Base-by-base conservation (phyloP, 148 eudicot species). In the Amaranthus hypochondriacus region DNA sequence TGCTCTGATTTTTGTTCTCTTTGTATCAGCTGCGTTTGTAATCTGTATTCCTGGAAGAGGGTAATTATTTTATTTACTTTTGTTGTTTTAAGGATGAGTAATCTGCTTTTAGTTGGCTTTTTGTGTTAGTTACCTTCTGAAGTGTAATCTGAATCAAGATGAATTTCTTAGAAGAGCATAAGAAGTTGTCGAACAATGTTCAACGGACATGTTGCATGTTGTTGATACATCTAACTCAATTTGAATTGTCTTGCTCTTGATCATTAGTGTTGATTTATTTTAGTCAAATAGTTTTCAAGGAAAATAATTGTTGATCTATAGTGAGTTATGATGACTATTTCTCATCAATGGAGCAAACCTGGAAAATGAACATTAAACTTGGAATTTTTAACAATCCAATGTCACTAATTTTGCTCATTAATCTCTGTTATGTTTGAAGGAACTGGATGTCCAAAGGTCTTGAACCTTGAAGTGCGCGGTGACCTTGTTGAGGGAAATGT, bases 371-470 rank as follows among this genome's bases (percentile, higher is more conserved):
- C 72, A 43, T 72, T 49, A 66, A 73, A 68, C 56, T 49, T 74
- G 15, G 47, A 47, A 46, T 18, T 39, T 48, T 69, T 7, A 39
- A 62, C 4, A 39, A 48, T n/a, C 46, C 28, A 9, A 8, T 64
- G 10, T 75, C 64, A 61, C 57, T 12, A 42, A 21, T 56, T 57
- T 71, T 51, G 49, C 73, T 72, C 54, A 75, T 71, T 69, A 76
- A 69, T 43, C 58, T 55, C 71, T 53, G 62, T 69, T 55, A 54
- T 82, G 72, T 73, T 68, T 21, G 74, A 78, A 95, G 99, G 99
- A 73, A 95, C 97, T 83, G 88, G 92, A 71, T 87, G 87, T 66
- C 99, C 99, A 10, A 95, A 95, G 90, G 94, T 95, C 73, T 79
- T 92, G 74, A 92, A 90, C 81, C 89, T 92, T 84, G 92, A 89